Conservation (phyloP, 2,329 filamentous ascomycete genomes). For the Ceratocystis harringtonii region DNA sequence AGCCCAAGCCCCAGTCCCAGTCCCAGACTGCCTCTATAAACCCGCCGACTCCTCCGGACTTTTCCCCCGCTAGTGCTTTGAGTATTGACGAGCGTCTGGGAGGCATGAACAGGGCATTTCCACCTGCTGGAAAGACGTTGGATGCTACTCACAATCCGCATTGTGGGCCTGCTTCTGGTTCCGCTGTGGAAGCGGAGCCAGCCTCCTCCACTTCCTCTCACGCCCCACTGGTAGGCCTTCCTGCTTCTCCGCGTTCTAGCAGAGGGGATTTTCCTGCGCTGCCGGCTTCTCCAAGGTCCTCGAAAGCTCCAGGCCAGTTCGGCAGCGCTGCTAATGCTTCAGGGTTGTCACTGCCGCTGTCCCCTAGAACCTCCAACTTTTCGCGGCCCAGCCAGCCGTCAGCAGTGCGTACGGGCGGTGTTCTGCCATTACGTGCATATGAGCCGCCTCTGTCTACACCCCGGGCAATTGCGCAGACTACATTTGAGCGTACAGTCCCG, state of each 20-base stretch:
- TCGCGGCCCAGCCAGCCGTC: conserved; percentile 35
- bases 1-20: conserved; percentile 19
- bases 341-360: conserved; percentile 28
- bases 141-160: too few relatives aligned
- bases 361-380: conserved; percentile 37
- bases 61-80: conserved; percentile 33
- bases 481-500: conserved; percentile 42
- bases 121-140: not conserved
- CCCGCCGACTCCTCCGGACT: conserved; percentile 28
- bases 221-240: conserved; percentile 36
- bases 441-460: conserved; percentile 42
- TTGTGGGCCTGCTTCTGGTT: not conserved
- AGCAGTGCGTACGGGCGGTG: conserved; percentile 41
- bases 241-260: conserved; percentile 23
- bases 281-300: conserved; percentile 15
- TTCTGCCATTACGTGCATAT: conserved; percentile 46
- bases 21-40: not conserved
- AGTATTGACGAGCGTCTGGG: conserved; percentile 33
- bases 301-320: not conserved
- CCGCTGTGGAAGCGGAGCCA: conserved; percentile 25
- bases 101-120: not conserved
- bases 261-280: conserved; percentile 25
- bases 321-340: not conserved
- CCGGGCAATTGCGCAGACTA: conserved; percentile 37
- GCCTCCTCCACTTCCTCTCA: conserved; percentile 33